These are phyloP conservation scores for Penicillium sumatraense DNA, from an alignment of 2,329 filamentous ascomycete genomes.

Conservation along the genomic window DNA sequence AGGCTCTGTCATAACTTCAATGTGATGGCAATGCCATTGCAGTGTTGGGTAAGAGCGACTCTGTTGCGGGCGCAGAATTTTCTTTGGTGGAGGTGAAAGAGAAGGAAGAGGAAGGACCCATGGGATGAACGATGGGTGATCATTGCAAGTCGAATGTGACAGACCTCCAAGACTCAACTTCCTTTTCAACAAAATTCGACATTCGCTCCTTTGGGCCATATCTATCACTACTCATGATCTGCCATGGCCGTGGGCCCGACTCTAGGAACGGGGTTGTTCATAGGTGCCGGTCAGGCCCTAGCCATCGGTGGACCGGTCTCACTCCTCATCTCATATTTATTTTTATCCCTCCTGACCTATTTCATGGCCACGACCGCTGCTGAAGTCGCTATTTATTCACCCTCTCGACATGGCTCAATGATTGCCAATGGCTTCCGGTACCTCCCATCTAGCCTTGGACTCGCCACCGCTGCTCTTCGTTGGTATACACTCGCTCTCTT, in stretches of 20 bases:
- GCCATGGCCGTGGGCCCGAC: constrained; percentile 62
- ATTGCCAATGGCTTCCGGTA: constrained; percentile 47
- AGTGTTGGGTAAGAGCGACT: constrained; percentile 20
- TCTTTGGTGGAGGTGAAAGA: too few species aligned
- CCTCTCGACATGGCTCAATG: constrained; percentile 43
- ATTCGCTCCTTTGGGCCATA: constrained; percentile 5
- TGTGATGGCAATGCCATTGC: too few species aligned
- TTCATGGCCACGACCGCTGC: constrained; percentile 52
- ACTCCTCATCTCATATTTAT: constrained; percentile 56
- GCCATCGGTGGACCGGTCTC: constrained; percentile 57
- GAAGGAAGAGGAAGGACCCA: too few species aligned
- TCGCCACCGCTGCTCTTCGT: constrained; percentile 47
- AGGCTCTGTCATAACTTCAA: too few species aligned
- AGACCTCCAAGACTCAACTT: background rate
- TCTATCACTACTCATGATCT: constrained; percentile 22
- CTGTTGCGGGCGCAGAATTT: too few species aligned
- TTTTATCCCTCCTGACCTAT: constrained; percentile 52
- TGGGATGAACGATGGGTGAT: too few species aligned
- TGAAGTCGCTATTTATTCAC: constrained; percentile 45
- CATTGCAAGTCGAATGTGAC: background rate
- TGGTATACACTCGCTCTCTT: constrained; percentile 53
- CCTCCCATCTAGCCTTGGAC: constrained; percentile 42
- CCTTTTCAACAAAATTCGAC: background rate
- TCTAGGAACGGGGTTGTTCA: constrained; percentile 60
- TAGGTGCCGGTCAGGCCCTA: constrained; percentile 59